Evolutionary conservation across 2,329 filamentous ascomycete species (phyloP), one percentile per base, ranked within the genome.

Genomic region (Hirsutella minnesotensis): DNA sequence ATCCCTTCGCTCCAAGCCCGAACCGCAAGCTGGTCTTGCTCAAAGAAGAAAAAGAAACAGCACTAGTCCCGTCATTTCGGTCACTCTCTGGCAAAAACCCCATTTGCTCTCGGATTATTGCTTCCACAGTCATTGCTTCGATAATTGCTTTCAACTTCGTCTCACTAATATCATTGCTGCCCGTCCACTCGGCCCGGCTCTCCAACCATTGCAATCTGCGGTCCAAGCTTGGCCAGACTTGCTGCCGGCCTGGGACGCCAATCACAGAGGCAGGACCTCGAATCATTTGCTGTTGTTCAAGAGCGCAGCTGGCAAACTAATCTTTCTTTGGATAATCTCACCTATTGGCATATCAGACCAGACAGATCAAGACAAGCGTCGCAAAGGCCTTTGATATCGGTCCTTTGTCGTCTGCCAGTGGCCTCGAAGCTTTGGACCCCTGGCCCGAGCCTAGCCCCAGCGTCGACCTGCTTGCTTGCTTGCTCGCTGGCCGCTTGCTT

Each of bases 11-110:
- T 65, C 52, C 60, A 59, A 62, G 66, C 57, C 24, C 24, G 24
- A 66, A 67, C 62, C 60, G 70, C 72, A 76, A 77, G 73, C 74
- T 58, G 74, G 74, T 64, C 73, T 78, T 77, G 73, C 71, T 72
- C 63, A 56, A 59, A 70, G n/a, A 16, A 27, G 12, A 27, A 12
- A 27, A 27, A 27, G 24, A 27, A 27, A 27, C 24, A 7, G 24
- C 24, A 27, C 12, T 27, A 27, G 24, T 27, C 24, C 24, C 24
- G 12, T 27, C 24, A 12, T 27, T 27, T 27, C 24, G 24, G 24
- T 27, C 24, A 27, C 24, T 27, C 12, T 27, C 12, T 27, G 24
- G 24, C 24, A 27, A 27, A n/a, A 27, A 7, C 24, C 24, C 31
- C 8, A 34, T 34, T 34, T 13, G n/a, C 31, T 27, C 24, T 27